These are phyloP conservation scores for Euphorbia lathyris DNA, from an alignment of 345 rosid genomes.

Conservation along the genomic window DNA sequence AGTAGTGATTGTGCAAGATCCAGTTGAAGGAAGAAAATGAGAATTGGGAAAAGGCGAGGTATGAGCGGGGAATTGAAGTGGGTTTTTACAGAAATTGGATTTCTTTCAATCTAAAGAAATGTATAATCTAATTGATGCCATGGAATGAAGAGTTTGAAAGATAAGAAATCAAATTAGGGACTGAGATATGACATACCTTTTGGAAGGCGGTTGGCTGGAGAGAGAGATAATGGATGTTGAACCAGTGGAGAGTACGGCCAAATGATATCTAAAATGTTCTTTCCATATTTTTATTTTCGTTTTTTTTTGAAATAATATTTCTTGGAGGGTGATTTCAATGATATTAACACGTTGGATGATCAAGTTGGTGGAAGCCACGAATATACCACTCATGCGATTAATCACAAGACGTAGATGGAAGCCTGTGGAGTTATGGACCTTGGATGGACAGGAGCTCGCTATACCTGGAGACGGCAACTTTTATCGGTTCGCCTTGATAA, in stretches of 20 bases:
- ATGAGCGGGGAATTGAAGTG: constrained; percentile 38
- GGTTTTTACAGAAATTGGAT: constrained; percentile 36
- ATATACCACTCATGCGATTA: no score
- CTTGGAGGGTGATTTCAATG: no score
- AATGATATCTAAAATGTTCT: no score
- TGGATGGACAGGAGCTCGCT: no score
- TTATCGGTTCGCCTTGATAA: no score
- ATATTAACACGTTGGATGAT: no score
- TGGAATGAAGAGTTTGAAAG: neutral
- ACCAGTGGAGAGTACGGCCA: constrained; percentile 12
- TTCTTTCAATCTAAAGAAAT: constrained; percentile 46
- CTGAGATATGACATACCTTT: constrained; percentile 3
- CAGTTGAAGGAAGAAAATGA: constrained; percentile 22
- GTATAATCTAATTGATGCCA: constrained; percentile 56
- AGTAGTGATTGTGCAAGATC: constrained; percentile 33
- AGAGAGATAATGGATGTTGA: constrained; percentile 3
- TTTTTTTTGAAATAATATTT: no score
- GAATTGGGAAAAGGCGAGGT: constrained; percentile 38
- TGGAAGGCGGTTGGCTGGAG: neutral
- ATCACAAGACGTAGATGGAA: no score
- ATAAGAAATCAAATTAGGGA: neutral
- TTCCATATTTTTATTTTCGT: no score
- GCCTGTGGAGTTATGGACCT: no score
- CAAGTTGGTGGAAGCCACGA: no score
- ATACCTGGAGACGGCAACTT: no score